These are phyloP conservation scores for Auriculariales sp. DNA, from an alignment of 768 basidiomycete genomes.

Conservation along the genomic window DNA sequence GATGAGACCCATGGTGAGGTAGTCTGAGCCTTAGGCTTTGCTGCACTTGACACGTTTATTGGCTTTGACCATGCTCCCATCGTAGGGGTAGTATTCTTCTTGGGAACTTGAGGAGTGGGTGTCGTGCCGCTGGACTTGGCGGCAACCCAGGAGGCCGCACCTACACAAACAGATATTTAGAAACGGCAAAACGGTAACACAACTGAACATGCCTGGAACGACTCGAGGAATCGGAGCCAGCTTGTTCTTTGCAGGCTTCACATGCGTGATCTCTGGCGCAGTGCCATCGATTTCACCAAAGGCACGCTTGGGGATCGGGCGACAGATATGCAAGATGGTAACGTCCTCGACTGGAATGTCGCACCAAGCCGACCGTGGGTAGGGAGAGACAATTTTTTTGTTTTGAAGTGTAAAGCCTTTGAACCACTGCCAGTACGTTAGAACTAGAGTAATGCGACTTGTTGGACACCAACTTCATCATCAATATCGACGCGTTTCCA, in stretches of 20 bases:
- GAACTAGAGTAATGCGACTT: too few species aligned
- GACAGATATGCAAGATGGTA: slow-evolving; percentile 23
- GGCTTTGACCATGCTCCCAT: too few species aligned
- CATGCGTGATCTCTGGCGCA: too few species aligned
- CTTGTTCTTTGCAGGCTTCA: too few species aligned
- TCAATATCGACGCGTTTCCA: slow-evolving; percentile 35
- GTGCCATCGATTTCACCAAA: slow-evolving; percentile 14
- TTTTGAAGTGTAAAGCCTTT: slow-evolving; percentile 19
- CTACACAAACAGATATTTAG: slow-evolving; percentile 1
- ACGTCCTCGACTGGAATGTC: slow-evolving; percentile 23
- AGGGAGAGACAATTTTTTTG: slow-evolving; percentile 21
- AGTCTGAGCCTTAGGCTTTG: too few species aligned
- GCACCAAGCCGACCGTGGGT: slow-evolving; percentile 25
- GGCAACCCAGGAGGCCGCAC: slow-evolving; percentile 6
- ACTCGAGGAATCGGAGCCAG: slow-evolving; percentile 16
- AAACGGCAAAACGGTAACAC: not conserved
- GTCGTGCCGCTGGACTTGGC: too few species aligned
- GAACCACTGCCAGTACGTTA: too few species aligned
- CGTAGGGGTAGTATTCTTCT: too few species aligned
- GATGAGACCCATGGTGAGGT: too few species aligned
- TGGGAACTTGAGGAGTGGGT: too few species aligned
- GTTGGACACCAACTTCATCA: too few species aligned
- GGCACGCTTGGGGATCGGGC: slow-evolving; percentile 24
- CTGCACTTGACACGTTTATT: too few species aligned
- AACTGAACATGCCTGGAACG: slow-evolving; percentile 16